A percentile compares a stretch with the other conserved stretches of the same genome.
Evolutionary conservation across 768 basidiomycete species (phyloP).

Genomic region (Tulasnella sp.): DNA sequence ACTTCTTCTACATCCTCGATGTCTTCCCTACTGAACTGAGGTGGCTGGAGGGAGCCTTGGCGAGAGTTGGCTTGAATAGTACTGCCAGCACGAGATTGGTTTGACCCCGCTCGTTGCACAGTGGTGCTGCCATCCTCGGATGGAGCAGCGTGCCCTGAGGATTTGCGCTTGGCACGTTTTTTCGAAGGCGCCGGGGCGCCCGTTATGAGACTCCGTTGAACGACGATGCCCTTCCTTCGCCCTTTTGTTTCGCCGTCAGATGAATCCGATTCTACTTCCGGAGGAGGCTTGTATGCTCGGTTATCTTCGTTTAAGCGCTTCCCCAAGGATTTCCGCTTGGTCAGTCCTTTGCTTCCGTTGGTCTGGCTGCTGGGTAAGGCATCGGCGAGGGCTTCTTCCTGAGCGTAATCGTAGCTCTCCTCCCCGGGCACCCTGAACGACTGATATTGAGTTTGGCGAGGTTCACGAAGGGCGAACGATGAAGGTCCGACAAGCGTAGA

Average conservation of each 20-base stretch:
- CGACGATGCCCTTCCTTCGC: constrained; percentile 37
- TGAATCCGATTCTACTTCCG: constrained; percentile 50
- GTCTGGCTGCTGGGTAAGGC: not conserved
- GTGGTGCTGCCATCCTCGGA: constrained; percentile 15
- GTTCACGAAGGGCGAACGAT: constrained; percentile 10
- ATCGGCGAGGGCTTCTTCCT: constrained; percentile 47
- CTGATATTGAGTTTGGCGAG: not conserved
- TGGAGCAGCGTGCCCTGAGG: not conserved
- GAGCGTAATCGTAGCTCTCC: constrained; percentile 66
- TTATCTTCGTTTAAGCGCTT: constrained; percentile 51
- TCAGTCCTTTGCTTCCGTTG: not conserved
- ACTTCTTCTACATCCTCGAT: constrained; percentile 6
- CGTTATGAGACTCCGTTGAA: constrained; percentile 42
- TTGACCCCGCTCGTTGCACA: not conserved
- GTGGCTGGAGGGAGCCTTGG: not conserved
- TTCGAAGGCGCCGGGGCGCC: constrained; percentile 4
- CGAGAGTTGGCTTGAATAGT: not conserved
- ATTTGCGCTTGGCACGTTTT: not conserved
- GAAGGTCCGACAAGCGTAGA: not conserved
- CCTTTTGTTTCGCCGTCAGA: constrained; percentile 46
- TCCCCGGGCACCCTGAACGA: not conserved
- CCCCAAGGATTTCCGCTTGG: constrained; percentile 13
- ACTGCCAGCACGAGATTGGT: not conserved
- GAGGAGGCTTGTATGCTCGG: constrained; percentile 71
- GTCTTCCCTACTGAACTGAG: not conserved